Conservation (phyloP, 257 asterid genomes). For the Plectranthus barbatus region DNA sequence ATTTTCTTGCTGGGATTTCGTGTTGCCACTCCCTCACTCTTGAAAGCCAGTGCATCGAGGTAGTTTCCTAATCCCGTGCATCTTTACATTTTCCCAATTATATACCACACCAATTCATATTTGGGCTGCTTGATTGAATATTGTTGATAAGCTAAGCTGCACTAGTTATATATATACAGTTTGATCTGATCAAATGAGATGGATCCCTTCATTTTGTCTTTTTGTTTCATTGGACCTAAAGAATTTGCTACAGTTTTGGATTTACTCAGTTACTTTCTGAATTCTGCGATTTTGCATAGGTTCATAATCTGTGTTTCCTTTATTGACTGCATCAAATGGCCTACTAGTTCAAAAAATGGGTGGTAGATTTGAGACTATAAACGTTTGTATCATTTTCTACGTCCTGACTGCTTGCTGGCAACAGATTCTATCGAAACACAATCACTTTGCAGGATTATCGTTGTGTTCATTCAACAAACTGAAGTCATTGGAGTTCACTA, state of each 20-base stretch:
- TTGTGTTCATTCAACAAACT: constrained; percentile 40
- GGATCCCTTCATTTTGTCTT: too few species aligned
- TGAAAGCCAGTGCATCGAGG: constrained; percentile 61
- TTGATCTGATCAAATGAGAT: not conserved
- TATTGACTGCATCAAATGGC: not conserved
- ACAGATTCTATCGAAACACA: constrained; percentile 59
- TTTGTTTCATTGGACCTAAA: too few species aligned
- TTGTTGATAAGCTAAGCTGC: too few species aligned
- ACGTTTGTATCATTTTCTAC: not conserved
- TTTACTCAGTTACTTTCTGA: not conserved
- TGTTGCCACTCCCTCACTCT: constrained; percentile 43
- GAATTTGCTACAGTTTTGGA: not conserved
- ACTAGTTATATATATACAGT: not conserved
- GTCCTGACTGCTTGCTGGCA: not conserved
- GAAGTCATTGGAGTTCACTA: constrained; percentile 46
- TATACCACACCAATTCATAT: not conserved
- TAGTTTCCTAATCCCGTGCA: not conserved
- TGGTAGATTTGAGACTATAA: too few species aligned
- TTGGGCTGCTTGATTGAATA: too few species aligned
- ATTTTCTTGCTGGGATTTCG: constrained; percentile 57
- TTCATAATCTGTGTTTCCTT: not conserved
- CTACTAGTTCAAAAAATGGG: not conserved
- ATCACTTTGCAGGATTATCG: constrained; percentile 27
- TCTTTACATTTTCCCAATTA: not conserved
- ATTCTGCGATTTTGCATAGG: too few species aligned